These are phyloP conservation scores for Scheffersomyces stipitis DNA, from an alignment of 805 yeast species.

Conservation along the genomic window DNA sequence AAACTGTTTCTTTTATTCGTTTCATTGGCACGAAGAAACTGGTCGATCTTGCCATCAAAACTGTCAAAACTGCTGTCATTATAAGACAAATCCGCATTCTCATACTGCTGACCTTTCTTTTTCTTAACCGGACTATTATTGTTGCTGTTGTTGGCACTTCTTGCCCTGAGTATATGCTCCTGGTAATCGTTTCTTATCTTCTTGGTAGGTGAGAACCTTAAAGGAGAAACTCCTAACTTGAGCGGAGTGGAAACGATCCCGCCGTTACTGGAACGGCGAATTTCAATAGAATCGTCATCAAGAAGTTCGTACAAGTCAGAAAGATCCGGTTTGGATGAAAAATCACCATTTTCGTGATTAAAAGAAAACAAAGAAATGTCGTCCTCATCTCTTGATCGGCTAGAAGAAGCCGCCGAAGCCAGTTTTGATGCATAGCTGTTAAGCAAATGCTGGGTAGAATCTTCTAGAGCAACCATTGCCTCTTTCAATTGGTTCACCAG, in stretches of 20 bases:
- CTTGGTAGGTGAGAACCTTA: conserved; percentile 14
- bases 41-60: conserved; percentile 10
- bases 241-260: conserved; percentile 6
- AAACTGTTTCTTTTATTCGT: neutral
- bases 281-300: conserved; percentile 18
- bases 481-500: too few species aligned
- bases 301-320: conserved; percentile 11
- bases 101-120: conserved; percentile 1
- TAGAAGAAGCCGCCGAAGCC: too few species aligned
- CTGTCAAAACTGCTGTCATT: conserved; percentile 3
- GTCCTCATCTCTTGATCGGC: too few species aligned
- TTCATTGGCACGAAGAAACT: conserved; percentile 6
- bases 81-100: neutral
- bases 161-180: conserved; percentile 13
- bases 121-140: conserved; percentile 14
- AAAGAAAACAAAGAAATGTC: too few species aligned
- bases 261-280: conserved; percentile 8
- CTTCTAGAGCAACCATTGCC: neutral
- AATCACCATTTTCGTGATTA: too few species aligned
- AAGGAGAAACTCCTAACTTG: conserved; percentile 10
- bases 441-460: conserved; percentile 13
- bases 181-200: conserved; percentile 16
- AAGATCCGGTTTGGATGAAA: too few species aligned
- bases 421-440: conserved; percentile 9
- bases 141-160: conserved; percentile 3